phyloP scores from a whole-genome alignment of 1,139 yeast species.

The Scheffersomyces illinoinensis region DNA sequence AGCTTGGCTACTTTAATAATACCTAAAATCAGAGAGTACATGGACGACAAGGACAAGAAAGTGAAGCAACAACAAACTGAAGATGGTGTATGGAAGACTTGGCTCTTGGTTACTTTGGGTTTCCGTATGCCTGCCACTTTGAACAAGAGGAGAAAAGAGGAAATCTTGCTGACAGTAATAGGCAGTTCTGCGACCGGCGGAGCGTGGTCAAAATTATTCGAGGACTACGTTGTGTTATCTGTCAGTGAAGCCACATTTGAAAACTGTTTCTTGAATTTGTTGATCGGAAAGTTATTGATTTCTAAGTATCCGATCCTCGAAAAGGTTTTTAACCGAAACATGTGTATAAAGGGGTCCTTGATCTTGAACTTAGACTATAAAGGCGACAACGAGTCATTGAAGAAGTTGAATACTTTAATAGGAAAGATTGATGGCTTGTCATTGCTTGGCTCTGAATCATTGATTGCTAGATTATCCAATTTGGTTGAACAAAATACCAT shows the following conservation, averaged over 20 bases:
- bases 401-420: slow-evolving; percentile 27
- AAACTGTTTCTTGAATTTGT: slow-evolving; percentile 32
- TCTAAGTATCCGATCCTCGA: slow-evolving; percentile 21
- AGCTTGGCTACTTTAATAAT: slow-evolving; percentile 25
- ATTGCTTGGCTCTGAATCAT: slow-evolving; percentile 29
- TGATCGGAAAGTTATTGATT: slow-evolving; percentile 31
- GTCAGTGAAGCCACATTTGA: slow-evolving; percentile 39
- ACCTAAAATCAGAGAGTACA: slow-evolving; percentile 19
- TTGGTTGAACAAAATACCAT: slow-evolving; percentile 22
- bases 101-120: slow-evolving; percentile 32
- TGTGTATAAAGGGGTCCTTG: slow-evolving; percentile 29
- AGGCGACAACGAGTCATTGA: slow-evolving; percentile 25
- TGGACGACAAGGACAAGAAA: slow-evolving; percentile 1
- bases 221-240: slow-evolving; percentile 32
- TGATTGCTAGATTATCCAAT: slow-evolving; percentile 31
- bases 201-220: slow-evolving; percentile 19
- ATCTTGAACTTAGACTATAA: slow-evolving; percentile 33
- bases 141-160: slow-evolving; percentile 15
- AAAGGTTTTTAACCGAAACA: slow-evolving; percentile 23
- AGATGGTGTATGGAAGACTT: slow-evolving; percentile 14
- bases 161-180: slow-evolving; percentile 23
- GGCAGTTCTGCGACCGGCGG: slow-evolving; percentile 17
- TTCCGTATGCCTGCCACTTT: slow-evolving; percentile 28
- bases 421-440: slow-evolving; percentile 35
- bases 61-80: slow-evolving; percentile 2